Percentiles rank a stretch among this genome's conserved stretches.
Conservation (phyloP, 805 yeast genomes). For the Metschnikowia shivogae region DNA sequence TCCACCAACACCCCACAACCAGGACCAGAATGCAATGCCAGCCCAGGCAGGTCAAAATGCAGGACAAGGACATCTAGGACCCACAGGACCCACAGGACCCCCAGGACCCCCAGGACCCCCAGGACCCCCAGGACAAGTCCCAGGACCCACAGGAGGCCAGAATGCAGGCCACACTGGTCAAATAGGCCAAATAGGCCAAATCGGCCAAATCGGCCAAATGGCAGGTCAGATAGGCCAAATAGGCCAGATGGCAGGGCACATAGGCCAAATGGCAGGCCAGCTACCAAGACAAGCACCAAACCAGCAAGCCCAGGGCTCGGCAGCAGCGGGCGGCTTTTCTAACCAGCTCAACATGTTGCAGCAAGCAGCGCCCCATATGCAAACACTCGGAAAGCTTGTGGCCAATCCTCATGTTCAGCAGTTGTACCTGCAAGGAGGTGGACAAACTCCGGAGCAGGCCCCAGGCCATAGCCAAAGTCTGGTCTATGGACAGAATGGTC, state of each 20-base stretch:
- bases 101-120: no score
- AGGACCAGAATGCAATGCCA: no score
- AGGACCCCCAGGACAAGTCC: no score
- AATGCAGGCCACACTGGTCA: not conserved
- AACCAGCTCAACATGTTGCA: slow-evolving; percentile 4
- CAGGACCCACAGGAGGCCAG: no score
- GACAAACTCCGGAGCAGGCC: not conserved
- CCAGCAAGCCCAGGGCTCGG: slow-evolving; percentile 4
- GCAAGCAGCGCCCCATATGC: slow-evolving; percentile 2
- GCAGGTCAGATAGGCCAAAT: slow-evolving; percentile 6
- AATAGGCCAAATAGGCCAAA: not conserved
- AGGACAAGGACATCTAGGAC: no score
- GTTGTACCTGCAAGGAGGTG: not conserved
- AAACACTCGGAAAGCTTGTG: not conserved
- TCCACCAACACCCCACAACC: no score
- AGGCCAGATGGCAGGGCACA: no score
- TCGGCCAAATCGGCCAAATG: not conserved
- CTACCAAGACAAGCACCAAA: slow-evolving; percentile 4
- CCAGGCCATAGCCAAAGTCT: no score
- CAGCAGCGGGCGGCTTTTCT: slow-evolving; percentile 11
- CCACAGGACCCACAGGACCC: no score
- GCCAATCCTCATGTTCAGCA: slow-evolving; percentile 2
- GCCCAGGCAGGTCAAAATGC: not conserved
- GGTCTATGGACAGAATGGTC: not conserved
- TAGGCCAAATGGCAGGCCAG: slow-evolving; percentile 4